phyloP scores from a whole-genome alignment of 495 filamentous ascomycete species.

The Penicillium lagena region DNA sequence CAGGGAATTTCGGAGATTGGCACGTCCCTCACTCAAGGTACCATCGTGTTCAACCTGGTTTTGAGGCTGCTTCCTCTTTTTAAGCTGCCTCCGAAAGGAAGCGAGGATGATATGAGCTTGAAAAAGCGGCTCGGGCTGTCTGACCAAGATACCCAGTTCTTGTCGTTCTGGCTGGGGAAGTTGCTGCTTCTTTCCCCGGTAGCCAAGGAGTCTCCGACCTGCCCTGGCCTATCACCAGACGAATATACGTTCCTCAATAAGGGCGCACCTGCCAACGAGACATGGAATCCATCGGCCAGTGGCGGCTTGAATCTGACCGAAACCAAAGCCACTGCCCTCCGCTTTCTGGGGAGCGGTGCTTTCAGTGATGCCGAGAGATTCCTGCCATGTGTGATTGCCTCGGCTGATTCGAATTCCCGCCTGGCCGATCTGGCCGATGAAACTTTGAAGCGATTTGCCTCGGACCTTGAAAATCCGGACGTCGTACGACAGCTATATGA shows the following conservation, averaged over 20 bases:
- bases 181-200: conserved; percentile 62
- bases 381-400: conserved; percentile 75
- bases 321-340: conserved; percentile 61
- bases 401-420: conserved; percentile 73
- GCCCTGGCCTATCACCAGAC: conserved; percentile 61
- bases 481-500: conserved; percentile 59
- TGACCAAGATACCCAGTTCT: conserved; percentile 62
- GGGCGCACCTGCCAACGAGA: conserved; percentile 51
- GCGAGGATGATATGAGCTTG: conserved; percentile 65
- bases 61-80: conserved; percentile 68
- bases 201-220: conserved; percentile 36
- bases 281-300: conserved; percentile 55
- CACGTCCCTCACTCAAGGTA: conserved; percentile 55
- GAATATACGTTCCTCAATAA: conserved; percentile 69
- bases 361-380: conserved; percentile 77
- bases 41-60: conserved; percentile 77
- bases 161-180: conserved; percentile 73
- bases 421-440: conserved; percentile 79
- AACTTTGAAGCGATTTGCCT: conserved; percentile 65
- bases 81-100: conserved; percentile 67
- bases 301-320: conserved; percentile 59
- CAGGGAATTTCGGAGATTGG: conserved; percentile 63
- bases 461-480: conserved; percentile 60
- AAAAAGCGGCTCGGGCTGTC: conserved; percentile 61
- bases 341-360: conserved; percentile 74